Conservation (phyloP, 352 stramenopile genomes). For the Phytophthora ramorum region DNA sequence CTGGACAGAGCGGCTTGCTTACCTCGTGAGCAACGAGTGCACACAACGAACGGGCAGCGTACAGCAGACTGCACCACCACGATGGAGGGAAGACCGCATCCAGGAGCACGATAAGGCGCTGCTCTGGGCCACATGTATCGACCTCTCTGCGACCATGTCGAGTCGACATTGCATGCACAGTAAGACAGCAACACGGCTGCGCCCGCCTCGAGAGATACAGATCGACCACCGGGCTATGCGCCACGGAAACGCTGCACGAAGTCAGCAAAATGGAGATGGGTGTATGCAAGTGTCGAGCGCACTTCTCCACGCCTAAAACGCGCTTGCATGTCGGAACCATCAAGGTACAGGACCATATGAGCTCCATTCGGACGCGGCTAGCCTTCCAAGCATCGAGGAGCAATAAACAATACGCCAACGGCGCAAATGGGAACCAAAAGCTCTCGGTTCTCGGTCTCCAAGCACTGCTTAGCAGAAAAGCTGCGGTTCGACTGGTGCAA, state of each 20-base stretch:
- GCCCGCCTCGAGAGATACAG: conserved; percentile 2
- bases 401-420: no score
- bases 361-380: no score
- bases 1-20: not conserved
- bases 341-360: not conserved
- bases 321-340: conserved; percentile 2
- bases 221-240: not conserved
- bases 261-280: not conserved
- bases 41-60: not conserved
- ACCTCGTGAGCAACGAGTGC: not conserved
- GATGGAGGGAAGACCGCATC: not conserved
- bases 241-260: conserved; percentile 1
- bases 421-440: not conserved
- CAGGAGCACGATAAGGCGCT: not conserved
- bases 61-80: not conserved
- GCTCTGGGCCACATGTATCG: not conserved
- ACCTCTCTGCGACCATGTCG: not conserved
- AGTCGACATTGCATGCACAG: not conserved
- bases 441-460: not conserved
- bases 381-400: no score
- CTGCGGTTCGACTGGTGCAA: not conserved
- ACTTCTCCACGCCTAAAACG: not conserved
- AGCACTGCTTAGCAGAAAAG: not conserved
- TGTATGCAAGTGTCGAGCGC: not conserved
- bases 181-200: no score